Evolutionary conservation across 306 rosid species (phyloP).

Genomic region (Casuarina equisetifolia): DNA sequence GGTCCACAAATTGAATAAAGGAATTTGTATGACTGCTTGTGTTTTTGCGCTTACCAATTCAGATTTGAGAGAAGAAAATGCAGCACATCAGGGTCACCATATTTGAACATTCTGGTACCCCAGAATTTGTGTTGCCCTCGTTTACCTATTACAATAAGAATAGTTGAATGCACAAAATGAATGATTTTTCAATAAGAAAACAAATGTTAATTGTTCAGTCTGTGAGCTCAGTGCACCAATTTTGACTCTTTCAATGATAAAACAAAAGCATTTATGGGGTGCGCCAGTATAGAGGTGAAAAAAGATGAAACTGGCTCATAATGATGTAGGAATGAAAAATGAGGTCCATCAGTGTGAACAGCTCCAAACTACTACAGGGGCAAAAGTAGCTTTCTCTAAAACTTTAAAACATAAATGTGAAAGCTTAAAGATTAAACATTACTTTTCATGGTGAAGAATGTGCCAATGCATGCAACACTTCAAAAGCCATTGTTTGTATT

Average conservation of each 20-base stretch:
- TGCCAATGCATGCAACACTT: too few relatives aligned
- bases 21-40: conserved; percentile 2
- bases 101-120: conserved; percentile 97
- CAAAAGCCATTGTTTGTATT: too few relatives aligned
- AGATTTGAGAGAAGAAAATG: conserved; percentile 94
- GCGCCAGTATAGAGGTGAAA: background rate
- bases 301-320: background rate
- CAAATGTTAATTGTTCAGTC: conserved; percentile 5
- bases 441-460: too few relatives aligned
- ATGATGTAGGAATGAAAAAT: background rate
- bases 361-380: too few relatives aligned
- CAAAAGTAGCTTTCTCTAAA: too few relatives aligned
- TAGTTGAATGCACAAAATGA: conserved; percentile 19
- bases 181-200: conserved; percentile 9
- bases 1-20: background rate
- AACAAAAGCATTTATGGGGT: conserved; percentile 12
- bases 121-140: conserved; percentile 91
- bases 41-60: conserved; percentile 66
- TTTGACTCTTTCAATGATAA: conserved; percentile 1
- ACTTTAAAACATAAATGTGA: too few relatives aligned
- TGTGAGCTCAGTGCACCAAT: conserved; percentile 10
- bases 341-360: background rate
- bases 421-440: too few relatives aligned
- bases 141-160: conserved; percentile 67
- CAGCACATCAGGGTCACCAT: conserved; percentile 78